These are phyloP conservation scores for Eutrema yunnanense DNA, from an alignment of 345 rosid species.

Conservation along the genomic window DNA sequence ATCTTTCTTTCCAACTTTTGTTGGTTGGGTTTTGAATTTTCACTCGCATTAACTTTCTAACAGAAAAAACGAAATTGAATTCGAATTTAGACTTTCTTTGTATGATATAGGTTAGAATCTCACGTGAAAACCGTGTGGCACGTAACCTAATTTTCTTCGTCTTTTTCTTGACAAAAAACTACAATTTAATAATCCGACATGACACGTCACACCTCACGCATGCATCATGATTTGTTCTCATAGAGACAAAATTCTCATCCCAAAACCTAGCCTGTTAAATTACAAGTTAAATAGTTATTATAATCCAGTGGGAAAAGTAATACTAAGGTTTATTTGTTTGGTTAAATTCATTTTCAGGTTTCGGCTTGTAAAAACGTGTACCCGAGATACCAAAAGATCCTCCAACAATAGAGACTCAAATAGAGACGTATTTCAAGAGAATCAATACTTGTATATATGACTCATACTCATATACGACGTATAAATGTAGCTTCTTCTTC, in stretches of 20 bases:
- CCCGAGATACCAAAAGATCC: slow-evolving; percentile 66
- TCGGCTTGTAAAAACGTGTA: slow-evolving; percentile 80
- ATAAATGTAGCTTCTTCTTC: slow-evolving; percentile 11
- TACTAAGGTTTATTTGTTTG: neutral
- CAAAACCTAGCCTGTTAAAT: neutral
- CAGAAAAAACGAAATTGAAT: slow-evolving; percentile 2
- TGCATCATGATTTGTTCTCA: slow-evolving; percentile 24
- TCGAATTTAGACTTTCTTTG: slow-evolving; percentile 4
- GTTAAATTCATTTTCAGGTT: slow-evolving; percentile 43
- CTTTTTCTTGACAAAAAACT: neutral
- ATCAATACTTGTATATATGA: slow-evolving; percentile 6
- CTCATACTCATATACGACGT: slow-evolving; percentile 3
- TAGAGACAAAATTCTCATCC: neutral
- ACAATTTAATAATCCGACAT: slow-evolving; percentile 1
- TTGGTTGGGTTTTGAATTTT: neutral
- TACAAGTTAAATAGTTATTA: neutral
- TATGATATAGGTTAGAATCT: slow-evolving; percentile 5
- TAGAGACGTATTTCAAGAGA: slow-evolving; percentile 8
- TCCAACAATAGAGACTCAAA: slow-evolving; percentile 49
- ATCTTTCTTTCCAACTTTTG: neutral
- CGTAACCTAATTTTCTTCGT: slow-evolving; percentile 12
- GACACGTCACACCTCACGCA: slow-evolving; percentile 31
- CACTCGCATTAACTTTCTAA: neutral
- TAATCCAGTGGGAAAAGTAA: neutral
- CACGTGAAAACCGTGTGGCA: slow-evolving; percentile 25